These are phyloP conservation scores for Pseudocercospora ulei DNA, from an alignment of 2,329 filamentous ascomycete genomes.

Conservation along the genomic window DNA sequence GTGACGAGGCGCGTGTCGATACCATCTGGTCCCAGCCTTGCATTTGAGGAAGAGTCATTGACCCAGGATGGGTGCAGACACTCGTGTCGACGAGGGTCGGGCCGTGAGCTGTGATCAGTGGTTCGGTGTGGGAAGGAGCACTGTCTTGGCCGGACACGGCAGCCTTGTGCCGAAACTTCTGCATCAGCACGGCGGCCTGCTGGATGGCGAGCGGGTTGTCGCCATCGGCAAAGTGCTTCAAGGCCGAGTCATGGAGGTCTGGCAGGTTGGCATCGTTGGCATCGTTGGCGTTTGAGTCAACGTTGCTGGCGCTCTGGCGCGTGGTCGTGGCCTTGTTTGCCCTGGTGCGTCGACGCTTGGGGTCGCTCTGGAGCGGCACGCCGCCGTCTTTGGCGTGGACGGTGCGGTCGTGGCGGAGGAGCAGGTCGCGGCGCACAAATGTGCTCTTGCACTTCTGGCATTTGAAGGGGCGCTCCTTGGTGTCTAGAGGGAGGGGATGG, in stretches of 20 bases:
- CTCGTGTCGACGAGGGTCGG: conserved; percentile 65
- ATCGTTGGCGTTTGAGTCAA: conserved; percentile 55
- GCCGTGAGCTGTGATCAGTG: conserved; percentile 63
- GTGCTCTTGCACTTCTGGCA: conserved; percentile 97
- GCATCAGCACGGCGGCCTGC: conserved; percentile 96
- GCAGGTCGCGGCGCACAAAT: conserved; percentile 91
- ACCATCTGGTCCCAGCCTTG: conserved; percentile 80
- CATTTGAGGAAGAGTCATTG: conserved; percentile 74
- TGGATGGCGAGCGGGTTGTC: conserved; percentile 93
- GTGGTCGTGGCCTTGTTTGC: conserved; percentile 19
- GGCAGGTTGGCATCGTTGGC: conserved; percentile 51
- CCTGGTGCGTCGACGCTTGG: conserved; percentile 59
- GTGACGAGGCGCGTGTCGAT: conserved; percentile 52
- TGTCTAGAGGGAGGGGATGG: conserved; percentile 52
- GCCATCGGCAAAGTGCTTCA: conserved; percentile 87
- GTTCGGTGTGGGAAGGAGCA: conserved; percentile 45
- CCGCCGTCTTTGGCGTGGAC: conserved; percentile 98
- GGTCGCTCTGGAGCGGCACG: conserved; percentile 84
- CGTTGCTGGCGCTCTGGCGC: conserved; percentile 11
- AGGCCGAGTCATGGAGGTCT: conserved; percentile 70
- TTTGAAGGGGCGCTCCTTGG: conserved; percentile 97
- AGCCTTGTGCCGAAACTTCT: conserved; percentile 86
- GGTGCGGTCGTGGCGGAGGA: conserved; percentile 93
- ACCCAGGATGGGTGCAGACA: conserved; percentile 56
- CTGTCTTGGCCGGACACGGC: conserved; percentile 62